Base-by-base conservation (phyloP, 208 protist genomes). In the Crithidia bombi region DNA sequence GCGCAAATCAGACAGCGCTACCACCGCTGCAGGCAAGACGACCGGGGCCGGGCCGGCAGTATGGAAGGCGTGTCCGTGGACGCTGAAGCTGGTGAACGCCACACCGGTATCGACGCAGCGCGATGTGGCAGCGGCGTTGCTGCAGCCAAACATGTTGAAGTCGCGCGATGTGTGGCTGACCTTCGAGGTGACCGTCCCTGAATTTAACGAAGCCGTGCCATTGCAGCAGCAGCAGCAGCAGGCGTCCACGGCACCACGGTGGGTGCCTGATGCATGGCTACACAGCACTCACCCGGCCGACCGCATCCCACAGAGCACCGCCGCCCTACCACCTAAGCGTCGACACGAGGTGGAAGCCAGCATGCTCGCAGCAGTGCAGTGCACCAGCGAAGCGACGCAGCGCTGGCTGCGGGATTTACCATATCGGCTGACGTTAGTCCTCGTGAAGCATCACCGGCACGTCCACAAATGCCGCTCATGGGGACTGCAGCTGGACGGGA, bases 381-480 rank as follows among this genome's bases (percentile, higher is more conserved):
- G 43, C 21, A 65, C 44, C n/a, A 62, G 36, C 38, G 36, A 65
- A 2, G 67, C 35, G 19, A 62, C 65, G 14, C 82, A 56, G 30
- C 66, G 50, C 19, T 83, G 78, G 82, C 46, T 81, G 19, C 58
- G 54, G 15, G 56, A 67, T 23, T 59, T 87, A 30, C 82, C 82
- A 6, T 44, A 70, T 32, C 65, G 65, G 1, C 43, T 87, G 2
- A 67, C 65, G 25, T 7, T 87, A n/a, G 75, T 74, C 7, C 68
- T 87, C 14, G 39, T 55, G 12, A 81, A 77, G 35, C 38, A 25
- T 38, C 65, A 55, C 28, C 55, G 32, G 0, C 50, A 71, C 38
- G 26, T 63, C 36, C 65, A 55, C 44, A 57, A 64, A 32, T 66
- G 65, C 21, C 35, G 69, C 43, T 78, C 74, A 17, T 87, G 82